phyloP scores from a whole-genome alignment of 2,329 filamentous ascomycete genomes.

The Pestalotiopsis sp. region DNA sequence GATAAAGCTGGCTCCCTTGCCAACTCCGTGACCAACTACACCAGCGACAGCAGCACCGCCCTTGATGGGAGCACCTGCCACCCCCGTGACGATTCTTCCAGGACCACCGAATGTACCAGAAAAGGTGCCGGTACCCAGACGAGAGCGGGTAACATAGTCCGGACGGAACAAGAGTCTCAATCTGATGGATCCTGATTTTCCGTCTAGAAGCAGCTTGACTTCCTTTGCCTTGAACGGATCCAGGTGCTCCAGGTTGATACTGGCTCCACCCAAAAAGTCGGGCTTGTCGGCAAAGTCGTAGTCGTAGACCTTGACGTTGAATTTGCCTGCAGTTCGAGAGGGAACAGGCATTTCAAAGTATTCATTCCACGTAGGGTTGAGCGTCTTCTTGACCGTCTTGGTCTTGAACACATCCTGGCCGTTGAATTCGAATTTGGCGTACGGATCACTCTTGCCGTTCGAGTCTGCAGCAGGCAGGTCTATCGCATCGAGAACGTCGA shows the following conservation, averaged over 20 bases:
- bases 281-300: slow-evolving; percentile 97
- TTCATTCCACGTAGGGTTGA: slow-evolving; percentile 95
- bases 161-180: slow-evolving; percentile 90
- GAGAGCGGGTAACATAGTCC: slow-evolving; percentile 82
- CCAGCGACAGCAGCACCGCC: slow-evolving; percentile 78
- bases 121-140: slow-evolving; percentile 92
- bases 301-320: slow-evolving; percentile 83
- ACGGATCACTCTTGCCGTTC: slow-evolving; percentile 96
- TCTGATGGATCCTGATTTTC: slow-evolving; percentile 83
- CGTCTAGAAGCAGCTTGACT: slow-evolving; percentile 74
- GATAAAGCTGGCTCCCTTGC: slow-evolving; percentile 89
- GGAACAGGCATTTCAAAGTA: slow-evolving; percentile 84
- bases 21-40: slow-evolving; percentile 74
- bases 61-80: slow-evolving; percentile 89
- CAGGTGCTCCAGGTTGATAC: slow-evolving; percentile 75
- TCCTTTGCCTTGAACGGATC: slow-evolving; percentile 86
- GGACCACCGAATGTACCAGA: slow-evolving; percentile 85
- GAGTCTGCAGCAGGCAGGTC: slow-evolving; percentile 92
- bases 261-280: slow-evolving; percentile 79
- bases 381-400: slow-evolving; percentile 93
- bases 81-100: slow-evolving; percentile 81
- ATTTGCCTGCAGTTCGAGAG: slow-evolving; percentile 82
- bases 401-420: slow-evolving; percentile 92
- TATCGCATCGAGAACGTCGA: slow-evolving; percentile 86
- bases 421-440: slow-evolving; percentile 91